Evolutionary conservation across 1,284 basidiomycete genomes (phyloP).

Genomic region (Heterobasidion irregulare): DNA sequence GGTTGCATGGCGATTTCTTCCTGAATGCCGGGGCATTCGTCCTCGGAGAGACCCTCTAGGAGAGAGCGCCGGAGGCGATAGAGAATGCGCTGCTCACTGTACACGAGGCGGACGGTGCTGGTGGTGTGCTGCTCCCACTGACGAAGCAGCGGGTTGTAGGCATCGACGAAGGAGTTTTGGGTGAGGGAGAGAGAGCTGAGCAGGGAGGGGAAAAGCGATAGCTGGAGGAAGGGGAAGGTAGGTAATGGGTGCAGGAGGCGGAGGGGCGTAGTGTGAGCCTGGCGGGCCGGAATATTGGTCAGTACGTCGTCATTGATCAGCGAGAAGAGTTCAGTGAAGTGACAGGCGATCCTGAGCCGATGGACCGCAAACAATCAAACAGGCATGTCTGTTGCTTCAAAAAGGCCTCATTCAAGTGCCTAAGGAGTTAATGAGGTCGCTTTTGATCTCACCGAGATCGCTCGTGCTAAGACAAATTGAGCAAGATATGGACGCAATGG

Average conservation of each 20-base stretch:
- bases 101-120: conserved; percentile 32
- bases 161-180: conserved; percentile 45
- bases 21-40: conserved; percentile 44
- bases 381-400: background rate
- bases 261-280: conserved; percentile 52
- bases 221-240: conserved; percentile 56
- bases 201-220: conserved; percentile 42
- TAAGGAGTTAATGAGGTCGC: background rate
- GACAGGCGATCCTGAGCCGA: background rate
- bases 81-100: conserved; percentile 40
- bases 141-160: conserved; percentile 41
- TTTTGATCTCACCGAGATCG: background rate
- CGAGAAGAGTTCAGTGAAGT: background rate
- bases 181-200: conserved; percentile 43
- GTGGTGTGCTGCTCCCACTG: conserved; percentile 51
- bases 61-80: conserved; percentile 52
- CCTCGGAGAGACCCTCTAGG: conserved; percentile 44
- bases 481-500: background rate
- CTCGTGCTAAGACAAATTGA: background rate
- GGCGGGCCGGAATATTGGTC: conserved; percentile 1
- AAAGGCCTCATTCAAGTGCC: background rate
- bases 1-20: conserved; percentile 44
- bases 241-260: conserved; percentile 49
- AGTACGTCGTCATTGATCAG: conserved; percentile 6
- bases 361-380: background rate